Evolutionary conservation across 495 filamentous ascomycete genomes (phyloP).

Genomic region (Rostrohypoxylon terebratum): DNA sequence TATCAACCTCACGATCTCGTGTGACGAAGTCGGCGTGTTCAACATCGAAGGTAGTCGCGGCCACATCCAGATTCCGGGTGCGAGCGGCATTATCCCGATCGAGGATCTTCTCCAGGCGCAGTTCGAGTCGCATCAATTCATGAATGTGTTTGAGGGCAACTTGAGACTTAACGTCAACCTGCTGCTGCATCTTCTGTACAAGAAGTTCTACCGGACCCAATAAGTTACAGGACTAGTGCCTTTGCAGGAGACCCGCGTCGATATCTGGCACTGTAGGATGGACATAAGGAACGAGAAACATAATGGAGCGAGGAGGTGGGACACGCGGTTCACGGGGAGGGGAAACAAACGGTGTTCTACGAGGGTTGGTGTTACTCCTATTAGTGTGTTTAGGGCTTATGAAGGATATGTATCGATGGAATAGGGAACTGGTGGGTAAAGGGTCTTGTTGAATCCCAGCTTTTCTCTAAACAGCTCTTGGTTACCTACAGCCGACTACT

Average conservation of each 20-base stretch:
- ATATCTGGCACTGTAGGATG: background rate
- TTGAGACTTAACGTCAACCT: conserved; percentile 94
- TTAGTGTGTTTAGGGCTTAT: conserved; percentile 14
- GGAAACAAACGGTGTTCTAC: conserved; percentile 37
- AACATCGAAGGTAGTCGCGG: conserved; percentile 90
- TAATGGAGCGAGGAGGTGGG: conserved; percentile 19
- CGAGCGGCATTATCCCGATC: conserved; percentile 87
- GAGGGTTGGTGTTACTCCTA: conserved; percentile 20
- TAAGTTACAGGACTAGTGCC: conserved; percentile 54
- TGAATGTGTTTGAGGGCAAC: conserved; percentile 91
- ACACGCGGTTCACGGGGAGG: conserved; percentile 30
- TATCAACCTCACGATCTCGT: conserved; percentile 91
- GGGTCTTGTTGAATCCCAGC: conserved; percentile 28
- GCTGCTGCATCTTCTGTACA: conserved; percentile 93
- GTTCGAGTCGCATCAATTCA: conserved; percentile 94
- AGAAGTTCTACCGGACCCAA: conserved; percentile 93
- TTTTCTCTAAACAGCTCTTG: conserved; percentile 36
- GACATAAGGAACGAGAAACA: conserved; percentile 21
- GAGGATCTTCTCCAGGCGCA: conserved; percentile 96
- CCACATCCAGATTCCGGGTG: conserved; percentile 95
- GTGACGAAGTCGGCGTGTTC: conserved; percentile 95
- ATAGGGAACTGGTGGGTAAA: conserved; percentile 24
- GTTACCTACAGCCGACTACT: conserved; percentile 22
- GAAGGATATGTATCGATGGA: conserved; percentile 17
- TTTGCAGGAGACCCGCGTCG: background rate